phyloP scores from a whole-genome alignment of 192 early-diverging fungal species.

The Coemansia nantahalensis region DNA sequence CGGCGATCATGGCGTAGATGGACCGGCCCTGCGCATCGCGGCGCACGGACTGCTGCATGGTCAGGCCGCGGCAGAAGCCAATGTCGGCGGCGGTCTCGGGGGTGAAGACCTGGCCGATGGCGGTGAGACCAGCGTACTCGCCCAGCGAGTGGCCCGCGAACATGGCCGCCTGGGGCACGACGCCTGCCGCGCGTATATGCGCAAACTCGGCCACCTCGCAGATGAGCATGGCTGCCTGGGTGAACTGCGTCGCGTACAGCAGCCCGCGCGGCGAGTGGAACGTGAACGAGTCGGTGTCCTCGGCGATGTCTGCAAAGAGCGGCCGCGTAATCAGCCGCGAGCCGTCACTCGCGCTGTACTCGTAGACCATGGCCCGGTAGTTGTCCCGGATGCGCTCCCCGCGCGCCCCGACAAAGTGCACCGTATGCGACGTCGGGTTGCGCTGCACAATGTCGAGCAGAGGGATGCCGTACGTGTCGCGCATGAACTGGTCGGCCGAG shows the following conservation, averaged over 20 bases:
- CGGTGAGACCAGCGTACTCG: slow-evolving; percentile 87
- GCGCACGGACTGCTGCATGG: slow-evolving; percentile 87
- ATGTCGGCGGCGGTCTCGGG: slow-evolving; percentile 83
- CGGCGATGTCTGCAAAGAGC: slow-evolving; percentile 68
- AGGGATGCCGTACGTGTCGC: slow-evolving; percentile 81
- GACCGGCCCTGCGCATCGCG: slow-evolving; percentile 73
- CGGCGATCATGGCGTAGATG: slow-evolving; percentile 87
- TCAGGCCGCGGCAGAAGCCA: slow-evolving; percentile 94
- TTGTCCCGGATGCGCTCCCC: slow-evolving; percentile 77
- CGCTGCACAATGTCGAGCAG: slow-evolving; percentile 86
- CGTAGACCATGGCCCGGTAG: slow-evolving; percentile 85
- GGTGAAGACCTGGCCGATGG: slow-evolving; percentile 76
- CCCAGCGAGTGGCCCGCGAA: slow-evolving; percentile 96
- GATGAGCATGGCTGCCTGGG: slow-evolving; percentile 86
- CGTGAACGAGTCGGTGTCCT: slow-evolving; percentile 69
- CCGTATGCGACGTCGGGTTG: slow-evolving; percentile 79
- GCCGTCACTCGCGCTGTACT: slow-evolving; percentile 68
- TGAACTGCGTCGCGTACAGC: slow-evolving; percentile 92
- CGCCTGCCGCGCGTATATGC: slow-evolving; percentile 77
- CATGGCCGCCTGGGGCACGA: slow-evolving; percentile 72
- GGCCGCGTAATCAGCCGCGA: slow-evolving; percentile 64
- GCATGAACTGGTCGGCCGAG: slow-evolving; percentile 83
- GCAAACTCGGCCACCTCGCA: slow-evolving; percentile 87
- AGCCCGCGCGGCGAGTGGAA: slow-evolving; percentile 82
- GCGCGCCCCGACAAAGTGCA: slow-evolving; percentile 86